These are phyloP conservation scores for Lecanicillium sp. DNA, from an alignment of 2,329 filamentous ascomycete species.

Conservation along the genomic window DNA sequence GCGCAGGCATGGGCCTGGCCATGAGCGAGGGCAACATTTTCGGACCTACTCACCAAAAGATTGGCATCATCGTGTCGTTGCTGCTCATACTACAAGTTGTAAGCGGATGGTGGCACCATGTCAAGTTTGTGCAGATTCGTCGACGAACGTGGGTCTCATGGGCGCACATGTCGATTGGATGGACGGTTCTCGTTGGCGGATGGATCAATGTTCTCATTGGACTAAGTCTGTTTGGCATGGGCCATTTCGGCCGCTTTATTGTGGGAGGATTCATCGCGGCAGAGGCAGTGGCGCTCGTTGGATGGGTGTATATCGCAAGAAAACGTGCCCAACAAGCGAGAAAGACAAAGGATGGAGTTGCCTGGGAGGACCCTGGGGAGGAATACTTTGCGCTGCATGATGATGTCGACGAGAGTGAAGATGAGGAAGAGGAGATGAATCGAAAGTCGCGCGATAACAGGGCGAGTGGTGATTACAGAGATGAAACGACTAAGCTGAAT, in stretches of 20 bases:
- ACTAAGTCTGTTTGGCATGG: constrained; percentile 5
- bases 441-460: too few relatives aligned
- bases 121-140: constrained; percentile 6
- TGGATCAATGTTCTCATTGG: constrained; percentile 6
- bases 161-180: constrained; percentile 8
- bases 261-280: not conserved
- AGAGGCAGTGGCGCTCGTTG: constrained; percentile 1
- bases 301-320: constrained; percentile 5
- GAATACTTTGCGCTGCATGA: constrained; percentile 8
- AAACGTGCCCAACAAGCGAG: not conserved
- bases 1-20: constrained; percentile 4
- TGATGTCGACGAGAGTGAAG: constrained; percentile 3
- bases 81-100: constrained; percentile 2
- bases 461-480: too few relatives aligned
- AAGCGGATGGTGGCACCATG: constrained; percentile 8
- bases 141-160: constrained; percentile 9
- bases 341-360: not conserved
- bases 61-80: constrained; percentile 3
- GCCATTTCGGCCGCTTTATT: not conserved
- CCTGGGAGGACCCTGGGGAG: constrained; percentile 6
- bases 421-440: constrained; percentile 1
- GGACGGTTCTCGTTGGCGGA: constrained; percentile 7
- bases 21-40: constrained; percentile 6
- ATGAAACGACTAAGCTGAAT: too few relatives aligned
- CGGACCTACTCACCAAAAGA: constrained; percentile 5